Evolutionary conservation across 2,329 filamentous ascomycete genomes (phyloP), one percentile per base, ranked within the genome.

Genomic region (Alternaria postmessia): DNA sequence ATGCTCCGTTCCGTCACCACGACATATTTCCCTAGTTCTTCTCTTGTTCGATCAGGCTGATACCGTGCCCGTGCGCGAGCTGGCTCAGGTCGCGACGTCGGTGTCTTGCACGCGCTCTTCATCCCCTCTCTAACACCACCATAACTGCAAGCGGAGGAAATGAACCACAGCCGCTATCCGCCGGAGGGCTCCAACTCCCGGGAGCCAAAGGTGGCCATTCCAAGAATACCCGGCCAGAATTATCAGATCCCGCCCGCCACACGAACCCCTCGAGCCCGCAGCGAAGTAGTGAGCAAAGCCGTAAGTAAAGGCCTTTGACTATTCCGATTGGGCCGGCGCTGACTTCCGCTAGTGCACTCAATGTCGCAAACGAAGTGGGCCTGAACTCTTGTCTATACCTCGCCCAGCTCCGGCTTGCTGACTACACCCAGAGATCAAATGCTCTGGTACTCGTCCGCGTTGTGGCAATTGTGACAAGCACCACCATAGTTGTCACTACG

Each of bases 391-490:
- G 32, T 49, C 20, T 8, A 38, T 2, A 49, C 5, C 24, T 47
- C 42, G 38, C 36, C 7, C 46, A 42, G 18, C 44, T 32, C 36
- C 42, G 18, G 43, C 30, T n/a, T 18, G 52, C 59, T 65, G 39
- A 63, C 46, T 12, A 34, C 20, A 22, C 11, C 20, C 38, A 67
- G 77, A 69, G 67, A 63, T 76, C 44, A 77, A 74, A 53, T 79
- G 77, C 54, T 75, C 71, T 55, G 78, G 77, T 5, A 57, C 71
- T 30, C 63, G 64, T 20, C 77, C 76, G 5, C 48, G 57, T 3
- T 80, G 77, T 56, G 61, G 63, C 14, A 71, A 74, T n/a, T 80
- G 77, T 57, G 57, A 64, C 26, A 68, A 68, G 24, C 63, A 66
- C 32, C 59, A 64, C 20, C 30, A 71, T 11, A 46, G 54, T 2